phyloP scores from a whole-genome alignment of 495 filamentous ascomycete genomes.

The Aspergillus nanangensis region DNA sequence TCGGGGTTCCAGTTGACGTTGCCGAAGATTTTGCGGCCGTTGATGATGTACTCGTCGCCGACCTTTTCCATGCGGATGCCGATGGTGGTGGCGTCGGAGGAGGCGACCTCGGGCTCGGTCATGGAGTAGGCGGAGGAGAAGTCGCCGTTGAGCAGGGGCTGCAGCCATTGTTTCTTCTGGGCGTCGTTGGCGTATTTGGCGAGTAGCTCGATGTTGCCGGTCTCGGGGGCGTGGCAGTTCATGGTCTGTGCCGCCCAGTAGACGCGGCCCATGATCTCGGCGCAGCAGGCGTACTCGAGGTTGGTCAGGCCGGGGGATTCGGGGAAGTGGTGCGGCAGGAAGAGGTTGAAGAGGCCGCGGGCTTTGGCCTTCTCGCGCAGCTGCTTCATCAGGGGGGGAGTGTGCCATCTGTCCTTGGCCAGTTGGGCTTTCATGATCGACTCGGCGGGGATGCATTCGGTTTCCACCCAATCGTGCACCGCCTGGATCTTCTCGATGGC shows the following conservation, averaged over 20 bases:
- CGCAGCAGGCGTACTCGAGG: slow-evolving; percentile 7
- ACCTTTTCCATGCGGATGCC: neutral
- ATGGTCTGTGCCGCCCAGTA: slow-evolving; percentile 7
- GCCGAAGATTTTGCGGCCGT: slow-evolving; percentile 5
- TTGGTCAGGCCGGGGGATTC: slow-evolving; percentile 7
- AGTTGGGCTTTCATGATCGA: slow-evolving; percentile 2
- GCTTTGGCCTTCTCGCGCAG: neutral
- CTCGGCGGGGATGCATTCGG: slow-evolving; percentile 8
- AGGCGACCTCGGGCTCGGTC: slow-evolving; percentile 11
- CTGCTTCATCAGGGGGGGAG: neutral
- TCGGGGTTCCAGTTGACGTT: neutral
- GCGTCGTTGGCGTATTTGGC: slow-evolving; percentile 8
- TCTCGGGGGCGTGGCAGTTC: slow-evolving; percentile 9
- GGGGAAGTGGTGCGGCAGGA: slow-evolving; percentile 3
- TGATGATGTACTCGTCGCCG: slow-evolving; percentile 9
- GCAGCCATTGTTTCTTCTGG: slow-evolving; percentile 6
- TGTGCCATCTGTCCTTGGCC: neutral
- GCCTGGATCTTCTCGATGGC: slow-evolving; percentile 3
- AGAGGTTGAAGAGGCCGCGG: slow-evolving; percentile 7
- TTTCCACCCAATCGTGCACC: slow-evolving; percentile 5
- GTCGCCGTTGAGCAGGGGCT: neutral
- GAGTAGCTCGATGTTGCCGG: slow-evolving; percentile 11
- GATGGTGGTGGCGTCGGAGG: slow-evolving; percentile 8
- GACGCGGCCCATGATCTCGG: slow-evolving; percentile 5
- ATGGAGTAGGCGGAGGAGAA: slow-evolving; percentile 9